Evolutionary conservation across 2,329 filamentous ascomycete species (phyloP).

Genomic region (Penicillium sp.): DNA sequence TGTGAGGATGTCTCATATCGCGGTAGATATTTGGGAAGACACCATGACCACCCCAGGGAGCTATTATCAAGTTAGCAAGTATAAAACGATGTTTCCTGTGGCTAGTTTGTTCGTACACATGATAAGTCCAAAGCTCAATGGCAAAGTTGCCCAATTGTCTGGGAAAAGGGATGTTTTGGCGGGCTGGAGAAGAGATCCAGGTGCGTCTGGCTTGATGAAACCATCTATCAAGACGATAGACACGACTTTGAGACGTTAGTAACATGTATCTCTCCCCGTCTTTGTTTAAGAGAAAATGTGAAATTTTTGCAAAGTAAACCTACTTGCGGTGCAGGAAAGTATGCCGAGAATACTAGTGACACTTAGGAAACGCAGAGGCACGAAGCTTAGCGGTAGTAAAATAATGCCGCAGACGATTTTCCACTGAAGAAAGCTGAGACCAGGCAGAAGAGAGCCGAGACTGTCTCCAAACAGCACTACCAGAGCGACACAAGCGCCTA

Average conservation of each 20-base stretch:
- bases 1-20: constrained; percentile 77
- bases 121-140: constrained; percentile 81
- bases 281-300: not conserved
- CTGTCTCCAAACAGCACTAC: constrained; percentile 93
- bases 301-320: constrained; percentile 40
- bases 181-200: constrained; percentile 79
- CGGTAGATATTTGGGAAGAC: constrained; percentile 83
- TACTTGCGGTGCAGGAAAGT: constrained; percentile 80
- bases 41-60: constrained; percentile 66
- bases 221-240: constrained; percentile 79
- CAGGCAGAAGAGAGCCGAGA: constrained; percentile 71
- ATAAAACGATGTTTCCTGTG: constrained; percentile 2
- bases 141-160: constrained; percentile 78
- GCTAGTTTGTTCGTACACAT: constrained; percentile 55
- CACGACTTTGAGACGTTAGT: constrained; percentile 60
- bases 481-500: constrained; percentile 84
- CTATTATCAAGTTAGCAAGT: constrained; percentile 23
- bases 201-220: constrained; percentile 71
- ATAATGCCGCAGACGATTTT: constrained; percentile 78
- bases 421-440: constrained; percentile 67
- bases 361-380: constrained; percentile 77
- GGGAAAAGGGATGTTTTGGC: constrained; percentile 79
- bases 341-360: constrained; percentile 94
- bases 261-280: not conserved
- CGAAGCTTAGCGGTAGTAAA: constrained; percentile 76